phyloP scores from a whole-genome alignment of 805 yeast genomes.

The Huiozyma naganishii region DNA sequence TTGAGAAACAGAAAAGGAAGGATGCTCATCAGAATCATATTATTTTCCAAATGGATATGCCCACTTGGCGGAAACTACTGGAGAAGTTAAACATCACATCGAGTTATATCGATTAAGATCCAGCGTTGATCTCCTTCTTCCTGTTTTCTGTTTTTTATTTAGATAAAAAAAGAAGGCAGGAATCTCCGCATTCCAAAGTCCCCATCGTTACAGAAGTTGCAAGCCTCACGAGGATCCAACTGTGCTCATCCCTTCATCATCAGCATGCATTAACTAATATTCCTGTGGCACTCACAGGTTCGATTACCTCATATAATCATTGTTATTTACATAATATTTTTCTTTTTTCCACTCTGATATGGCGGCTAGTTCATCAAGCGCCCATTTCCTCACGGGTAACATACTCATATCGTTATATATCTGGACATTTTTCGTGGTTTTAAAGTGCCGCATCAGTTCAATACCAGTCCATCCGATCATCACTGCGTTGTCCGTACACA shows the following conservation, averaged over 20 bases:
- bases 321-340: no score
- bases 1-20: conserved; percentile 18
- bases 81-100: conserved; percentile 42
- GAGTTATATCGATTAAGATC: conserved; percentile 4
- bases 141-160: no score
- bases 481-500: conserved; percentile 91
- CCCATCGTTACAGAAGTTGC: no score
- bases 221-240: neutral
- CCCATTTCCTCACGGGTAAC: conserved; percentile 77
- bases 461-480: conserved; percentile 99
- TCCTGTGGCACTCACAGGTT: no score
- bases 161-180: neutral
- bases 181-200: neutral
- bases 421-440: conserved; percentile 30
- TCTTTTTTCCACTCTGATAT: conserved; percentile 42
- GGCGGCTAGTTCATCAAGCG: conserved; percentile 41
- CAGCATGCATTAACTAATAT: neutral
- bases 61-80: conserved; percentile 53
- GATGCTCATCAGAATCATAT: conserved; percentile 42
- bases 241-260: neutral
- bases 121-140: neutral
- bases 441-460: conserved; percentile 40
- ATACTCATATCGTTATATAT: conserved; percentile 40
- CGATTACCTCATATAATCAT: no score
- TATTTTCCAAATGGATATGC: conserved; percentile 59